Evolutionary conservation across 2,329 filamentous ascomycete genomes (phyloP), one percentile per base, ranked within the genome.

Genomic region (Corniculantispora saksenae): DNA sequence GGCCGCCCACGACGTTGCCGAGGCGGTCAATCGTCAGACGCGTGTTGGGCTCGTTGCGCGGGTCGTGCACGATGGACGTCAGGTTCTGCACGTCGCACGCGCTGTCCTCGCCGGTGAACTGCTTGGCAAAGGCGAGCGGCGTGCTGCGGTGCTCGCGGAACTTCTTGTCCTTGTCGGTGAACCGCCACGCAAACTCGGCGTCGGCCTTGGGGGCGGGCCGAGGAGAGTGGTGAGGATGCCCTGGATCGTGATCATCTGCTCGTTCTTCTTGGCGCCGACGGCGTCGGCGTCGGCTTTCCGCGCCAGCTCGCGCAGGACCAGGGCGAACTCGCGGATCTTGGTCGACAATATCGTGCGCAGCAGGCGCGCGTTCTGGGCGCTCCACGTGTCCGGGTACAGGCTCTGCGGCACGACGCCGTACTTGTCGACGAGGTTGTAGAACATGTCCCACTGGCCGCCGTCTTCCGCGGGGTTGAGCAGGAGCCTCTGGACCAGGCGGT

Each of bases 401-500:
- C 81, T 79, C 73, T 93, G 90, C 5, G 91, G 91, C 1, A 93
- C 88, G n/a, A 94, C 83, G 40, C 91, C 91, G 72, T 94, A 94
- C 77, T 94, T 94, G 47, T 84, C 77, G 3, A 94, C 90, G 13
- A 94, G 79, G 71, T 93, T 94, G 67, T 85, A 88, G 1, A 91
- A 88, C 91, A 94, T 94, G 75, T 93, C 91, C 90, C 90, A 94
- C 74, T 94, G 91, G 1, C 91, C 91, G 27, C 91, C 91, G 73
- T 94, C 91, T 19, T 83, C 84, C 3, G 93, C 87, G 0, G 91
- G 91, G n/a, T 83, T 81, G 0, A 80, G 78, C 29, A 92, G 80
- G 4, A 94, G 76, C 9, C 83, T 84, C 72, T 91, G 88, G 5
- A 94, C 81, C 6, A 94, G 77, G 17, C 91, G 79, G 21, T 86